A percentile compares a stretch with the other conserved stretches of the same genome.
Evolutionary conservation across 75 land plant genomes (phyloP).

Genomic region (Cupressus sempervirens): DNA sequence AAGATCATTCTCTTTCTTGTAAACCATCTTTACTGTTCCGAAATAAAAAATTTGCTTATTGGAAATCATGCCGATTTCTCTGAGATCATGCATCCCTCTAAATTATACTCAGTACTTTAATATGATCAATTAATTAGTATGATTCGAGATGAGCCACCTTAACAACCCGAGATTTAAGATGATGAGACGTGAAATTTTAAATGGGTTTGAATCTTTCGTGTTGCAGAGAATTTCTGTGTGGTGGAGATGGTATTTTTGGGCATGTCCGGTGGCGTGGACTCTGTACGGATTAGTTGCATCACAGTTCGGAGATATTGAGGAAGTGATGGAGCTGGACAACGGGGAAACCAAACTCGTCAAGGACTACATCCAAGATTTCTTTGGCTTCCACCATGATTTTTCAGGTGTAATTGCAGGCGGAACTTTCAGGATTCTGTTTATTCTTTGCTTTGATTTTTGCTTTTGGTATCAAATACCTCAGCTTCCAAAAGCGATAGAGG

Average conservation of each 20-base stretch:
- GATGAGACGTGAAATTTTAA: no score
- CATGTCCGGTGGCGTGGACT: slow-evolving; percentile 72
- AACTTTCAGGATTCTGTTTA: slow-evolving; percentile 41
- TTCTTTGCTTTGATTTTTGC: slow-evolving; percentile 59
- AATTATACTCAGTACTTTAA: no score
- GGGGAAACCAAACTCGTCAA: slow-evolving; percentile 23
- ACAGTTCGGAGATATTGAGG: slow-evolving; percentile 52
- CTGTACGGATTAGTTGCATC: slow-evolving; percentile 68
- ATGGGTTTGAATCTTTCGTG: neutral
- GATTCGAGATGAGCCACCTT: no score
- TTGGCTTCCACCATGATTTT: slow-evolving; percentile 60
- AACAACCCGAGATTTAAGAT: no score
- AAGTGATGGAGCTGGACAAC: slow-evolving; percentile 16
- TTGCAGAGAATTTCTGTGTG: slow-evolving; percentile 68
- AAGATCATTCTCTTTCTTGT: no score
- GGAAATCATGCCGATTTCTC: no score
- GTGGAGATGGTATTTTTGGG: slow-evolving; percentile 93
- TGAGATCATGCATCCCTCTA: no score
- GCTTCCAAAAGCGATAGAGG: slow-evolving; percentile 42
- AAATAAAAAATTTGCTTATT: no score
- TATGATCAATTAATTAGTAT: no score
- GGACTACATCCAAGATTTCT: slow-evolving; percentile 26
- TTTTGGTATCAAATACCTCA: slow-evolving; percentile 57
- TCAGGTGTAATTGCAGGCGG: slow-evolving; percentile 36
- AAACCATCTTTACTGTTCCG: no score